A percentile compares a stretch with the other conserved stretches of the same genome.
Conservation (phyloP, 202 grass and related monocot species). For the Schoenoplectus triqueter region DNA sequence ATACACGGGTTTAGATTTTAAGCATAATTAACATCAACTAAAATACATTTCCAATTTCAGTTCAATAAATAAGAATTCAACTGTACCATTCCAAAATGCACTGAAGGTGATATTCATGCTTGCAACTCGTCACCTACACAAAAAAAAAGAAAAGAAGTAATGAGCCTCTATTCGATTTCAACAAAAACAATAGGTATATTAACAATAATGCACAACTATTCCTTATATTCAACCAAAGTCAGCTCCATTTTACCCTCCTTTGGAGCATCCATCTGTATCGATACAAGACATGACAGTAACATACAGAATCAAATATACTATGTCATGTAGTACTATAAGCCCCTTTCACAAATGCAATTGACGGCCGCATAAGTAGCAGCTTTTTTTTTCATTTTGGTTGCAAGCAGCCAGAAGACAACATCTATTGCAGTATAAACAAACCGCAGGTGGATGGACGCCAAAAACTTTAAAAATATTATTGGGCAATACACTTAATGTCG, state of each 20-base stretch:
- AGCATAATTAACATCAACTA: slow-evolving; percentile 8
- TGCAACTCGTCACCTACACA: slow-evolving; percentile 70
- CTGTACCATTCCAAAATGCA: slow-evolving; percentile 90
- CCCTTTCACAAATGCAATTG: slow-evolving; percentile 12
- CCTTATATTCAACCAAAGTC: neutral
- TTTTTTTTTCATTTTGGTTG: neutral
- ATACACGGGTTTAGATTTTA: neutral
- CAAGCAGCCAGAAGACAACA: neutral
- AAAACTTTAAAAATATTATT: neutral
- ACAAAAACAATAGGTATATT: slow-evolving; percentile 8
- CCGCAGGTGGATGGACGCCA: neutral
- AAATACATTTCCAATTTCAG: neutral
- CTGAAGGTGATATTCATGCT: slow-evolving; percentile 83
- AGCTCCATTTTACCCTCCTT: slow-evolving; percentile 3
- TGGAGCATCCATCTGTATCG: neutral
- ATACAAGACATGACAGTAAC: neutral
- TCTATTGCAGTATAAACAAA: neutral
- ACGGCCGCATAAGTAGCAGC: neutral
- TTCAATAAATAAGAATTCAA: slow-evolving; percentile 28
- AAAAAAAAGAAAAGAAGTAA: slow-evolving; percentile 5
- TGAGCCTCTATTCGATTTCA: slow-evolving; percentile 4
- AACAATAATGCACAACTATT: neutral
- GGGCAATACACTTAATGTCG: neutral
- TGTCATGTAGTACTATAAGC: neutral
- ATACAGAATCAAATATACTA: neutral